Conservation (phyloP, 2,329 filamentous ascomycete genomes). For the Zasmidium citrigriseum region DNA sequence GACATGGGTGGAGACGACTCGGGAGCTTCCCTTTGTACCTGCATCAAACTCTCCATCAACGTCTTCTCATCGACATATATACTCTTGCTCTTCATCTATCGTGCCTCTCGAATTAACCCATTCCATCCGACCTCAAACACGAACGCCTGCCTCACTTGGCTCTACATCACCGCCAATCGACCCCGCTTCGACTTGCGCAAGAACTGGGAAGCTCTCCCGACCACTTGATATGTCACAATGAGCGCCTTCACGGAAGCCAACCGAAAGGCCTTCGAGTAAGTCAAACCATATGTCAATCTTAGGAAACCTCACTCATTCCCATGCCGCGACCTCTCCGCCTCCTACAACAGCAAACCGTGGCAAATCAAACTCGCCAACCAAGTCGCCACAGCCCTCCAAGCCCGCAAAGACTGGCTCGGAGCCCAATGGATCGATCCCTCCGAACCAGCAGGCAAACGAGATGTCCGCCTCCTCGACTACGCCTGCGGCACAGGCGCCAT, state of each 20-base stretch:
- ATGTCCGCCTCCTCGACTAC: conserved; percentile 35
- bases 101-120: too few relatives aligned
- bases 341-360: conserved; percentile 36
- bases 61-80: neutral
- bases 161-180: neutral
- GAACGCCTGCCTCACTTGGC: neutral
- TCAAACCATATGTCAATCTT: neutral
- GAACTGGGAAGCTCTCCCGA: neutral
- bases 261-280: conserved; percentile 35
- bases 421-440: conserved; percentile 24
- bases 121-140: too few relatives aligned
- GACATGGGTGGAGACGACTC: neutral
- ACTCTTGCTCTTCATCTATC: neutral
- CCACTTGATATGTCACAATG: conserved; percentile 24
- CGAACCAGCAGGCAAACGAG: conserved; percentile 7
- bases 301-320: conserved; percentile 2
- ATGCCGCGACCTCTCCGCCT: conserved; percentile 35
- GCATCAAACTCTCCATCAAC: neutral
- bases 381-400: conserved; percentile 30
- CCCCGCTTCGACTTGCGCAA: neutral
- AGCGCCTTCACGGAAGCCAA: conserved; percentile 37
- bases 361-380: conserved; percentile 32
- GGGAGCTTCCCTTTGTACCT: neutral
- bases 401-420: conserved; percentile 32
- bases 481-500: conserved; percentile 38